Conservation (phyloP, 2,329 filamentous ascomycete genomes). For the Diaporthe longicolla region DNA sequence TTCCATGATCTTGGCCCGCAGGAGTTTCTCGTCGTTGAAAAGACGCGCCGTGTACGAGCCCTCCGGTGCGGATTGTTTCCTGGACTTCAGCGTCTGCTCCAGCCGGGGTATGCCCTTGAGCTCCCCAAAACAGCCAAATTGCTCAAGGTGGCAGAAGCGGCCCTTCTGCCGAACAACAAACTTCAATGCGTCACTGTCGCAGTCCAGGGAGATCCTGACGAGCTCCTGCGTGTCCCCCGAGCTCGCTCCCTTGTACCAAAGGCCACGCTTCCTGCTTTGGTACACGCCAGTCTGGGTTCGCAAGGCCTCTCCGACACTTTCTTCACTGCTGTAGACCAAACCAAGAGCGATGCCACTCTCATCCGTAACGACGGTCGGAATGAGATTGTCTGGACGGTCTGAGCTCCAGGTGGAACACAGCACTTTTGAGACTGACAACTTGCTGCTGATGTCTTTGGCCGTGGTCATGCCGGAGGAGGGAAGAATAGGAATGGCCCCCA, state of each 20-base stretch:
- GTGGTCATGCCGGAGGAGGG: constrained; percentile 79
- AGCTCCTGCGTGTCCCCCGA: constrained; percentile 95
- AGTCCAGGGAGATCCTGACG: constrained; percentile 87
- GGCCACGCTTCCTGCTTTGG: constrained; percentile 92
- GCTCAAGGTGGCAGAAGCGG: constrained; percentile 93
- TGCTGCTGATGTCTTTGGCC: constrained; percentile 71
- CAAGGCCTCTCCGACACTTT: constrained; percentile 90
- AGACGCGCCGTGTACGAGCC: constrained; percentile 95
- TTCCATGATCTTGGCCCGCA: constrained; percentile 98
- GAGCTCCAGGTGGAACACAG: constrained; percentile 83
- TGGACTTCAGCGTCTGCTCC: constrained; percentile 86
- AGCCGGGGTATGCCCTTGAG: constrained; percentile 85
- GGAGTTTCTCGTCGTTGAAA: constrained; percentile 90
- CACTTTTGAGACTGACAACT: constrained; percentile 77
- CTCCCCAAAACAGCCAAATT: constrained; percentile 92
- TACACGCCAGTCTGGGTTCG: constrained; percentile 87
- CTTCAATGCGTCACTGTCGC: constrained; percentile 91
- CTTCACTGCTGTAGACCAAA: constrained; percentile 92
- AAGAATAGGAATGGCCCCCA: constrained; percentile 79
- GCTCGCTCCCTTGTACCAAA: constrained; percentile 97
- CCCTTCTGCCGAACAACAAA: constrained; percentile 94
- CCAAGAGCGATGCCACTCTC: constrained; percentile 88
- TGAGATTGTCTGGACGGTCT: constrained; percentile 85
- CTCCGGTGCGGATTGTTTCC: constrained; percentile 85
- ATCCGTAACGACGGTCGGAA: constrained; percentile 92